Conservation (phyloP, 2,329 filamentous ascomycete genomes). For the Fusarium pininemorale region DNA sequence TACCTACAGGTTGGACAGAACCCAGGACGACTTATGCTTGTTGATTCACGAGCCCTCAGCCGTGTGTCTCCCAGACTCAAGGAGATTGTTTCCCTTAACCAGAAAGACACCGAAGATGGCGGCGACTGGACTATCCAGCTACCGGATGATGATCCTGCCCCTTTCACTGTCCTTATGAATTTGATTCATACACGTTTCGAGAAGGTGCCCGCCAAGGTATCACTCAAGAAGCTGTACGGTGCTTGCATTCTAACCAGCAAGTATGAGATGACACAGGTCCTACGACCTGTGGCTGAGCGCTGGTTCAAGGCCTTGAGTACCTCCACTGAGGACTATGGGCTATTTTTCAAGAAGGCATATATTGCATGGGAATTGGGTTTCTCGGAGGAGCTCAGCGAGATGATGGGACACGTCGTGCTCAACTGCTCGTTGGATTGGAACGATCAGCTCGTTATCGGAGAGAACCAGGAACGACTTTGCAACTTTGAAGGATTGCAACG, state of each 20-base stretch:
- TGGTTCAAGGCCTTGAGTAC: constrained; percentile 4
- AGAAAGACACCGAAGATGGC: neutral
- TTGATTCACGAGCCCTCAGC: constrained; percentile 23
- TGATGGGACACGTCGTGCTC: neutral
- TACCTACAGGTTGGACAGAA: neutral
- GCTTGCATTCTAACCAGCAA: constrained; percentile 22
- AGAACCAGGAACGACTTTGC: neutral
- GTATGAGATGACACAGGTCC: constrained; percentile 22
- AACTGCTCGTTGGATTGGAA: neutral
- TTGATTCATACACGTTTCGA: constrained; percentile 16
- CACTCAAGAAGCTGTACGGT: constrained; percentile 4
- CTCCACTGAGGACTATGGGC: neutral
- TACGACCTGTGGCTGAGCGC: constrained; percentile 23
- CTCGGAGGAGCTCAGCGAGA: neutral
- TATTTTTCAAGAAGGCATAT: neutral
- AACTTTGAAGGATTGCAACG: neutral
- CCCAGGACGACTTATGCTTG: constrained; percentile 1
- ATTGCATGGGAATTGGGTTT: constrained; percentile 30
- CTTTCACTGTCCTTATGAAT: constrained; percentile 18
- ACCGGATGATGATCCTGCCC: neutral
- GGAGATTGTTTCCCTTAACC: neutral
- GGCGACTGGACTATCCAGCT: constrained; percentile 1
- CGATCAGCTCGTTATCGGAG: constrained; percentile 4
- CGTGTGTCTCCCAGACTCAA: constrained; percentile 2
- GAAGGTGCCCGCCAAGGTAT: neutral